phyloP scores from a whole-genome alignment of 2,329 filamentous ascomycete genomes.

The Acephala macrosclerotiorum region DNA sequence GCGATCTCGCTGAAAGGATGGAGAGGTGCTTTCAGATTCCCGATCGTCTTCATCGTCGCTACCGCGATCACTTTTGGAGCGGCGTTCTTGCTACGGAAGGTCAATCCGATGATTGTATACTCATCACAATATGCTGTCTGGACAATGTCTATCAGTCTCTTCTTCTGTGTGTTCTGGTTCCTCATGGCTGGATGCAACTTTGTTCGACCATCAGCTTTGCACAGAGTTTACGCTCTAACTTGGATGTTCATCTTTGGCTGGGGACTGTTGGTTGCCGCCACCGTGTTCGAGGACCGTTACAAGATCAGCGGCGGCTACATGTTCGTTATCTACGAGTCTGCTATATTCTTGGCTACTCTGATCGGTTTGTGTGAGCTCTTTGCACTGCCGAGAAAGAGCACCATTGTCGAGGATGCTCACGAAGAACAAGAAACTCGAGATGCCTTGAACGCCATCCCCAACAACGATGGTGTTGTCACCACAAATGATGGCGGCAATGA shows the following conservation, averaged over 20 bases:
- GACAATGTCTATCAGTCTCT: slow-evolving; percentile 85
- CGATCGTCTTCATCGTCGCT: slow-evolving; percentile 74
- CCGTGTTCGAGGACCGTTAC: slow-evolving; percentile 78
- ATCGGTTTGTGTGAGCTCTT: slow-evolving; percentile 85
- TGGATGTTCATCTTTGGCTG: slow-evolving; percentile 86
- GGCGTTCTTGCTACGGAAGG: slow-evolving; percentile 77
- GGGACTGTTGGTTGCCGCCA: slow-evolving; percentile 73
- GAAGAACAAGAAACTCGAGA: slow-evolving; percentile 56
- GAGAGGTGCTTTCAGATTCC: slow-evolving; percentile 85
- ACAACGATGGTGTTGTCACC: slow-evolving; percentile 49
- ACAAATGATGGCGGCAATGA: slow-evolving; percentile 42
- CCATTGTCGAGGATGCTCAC: slow-evolving; percentile 68
- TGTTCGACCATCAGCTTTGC: slow-evolving; percentile 84
- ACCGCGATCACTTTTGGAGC: slow-evolving; percentile 73
- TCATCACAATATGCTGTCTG: slow-evolving; percentile 88
- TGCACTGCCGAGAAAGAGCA: slow-evolving; percentile 73
- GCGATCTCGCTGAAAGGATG: slow-evolving; percentile 74
- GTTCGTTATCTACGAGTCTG: slow-evolving; percentile 80
- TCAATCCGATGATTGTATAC: slow-evolving; percentile 92
- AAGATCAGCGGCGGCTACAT: slow-evolving; percentile 81
- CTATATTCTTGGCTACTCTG: slow-evolving; percentile 75
- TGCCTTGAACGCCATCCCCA: slow-evolving; percentile 43
- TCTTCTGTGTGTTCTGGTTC: slow-evolving; percentile 84
- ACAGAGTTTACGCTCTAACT: slow-evolving; percentile 79
- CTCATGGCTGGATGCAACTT: slow-evolving; percentile 80